A percentile compares a stretch with the other conserved stretches of the same genome.
Conservation (phyloP, 75 land plant species). For the Larix kaempferi region DNA sequence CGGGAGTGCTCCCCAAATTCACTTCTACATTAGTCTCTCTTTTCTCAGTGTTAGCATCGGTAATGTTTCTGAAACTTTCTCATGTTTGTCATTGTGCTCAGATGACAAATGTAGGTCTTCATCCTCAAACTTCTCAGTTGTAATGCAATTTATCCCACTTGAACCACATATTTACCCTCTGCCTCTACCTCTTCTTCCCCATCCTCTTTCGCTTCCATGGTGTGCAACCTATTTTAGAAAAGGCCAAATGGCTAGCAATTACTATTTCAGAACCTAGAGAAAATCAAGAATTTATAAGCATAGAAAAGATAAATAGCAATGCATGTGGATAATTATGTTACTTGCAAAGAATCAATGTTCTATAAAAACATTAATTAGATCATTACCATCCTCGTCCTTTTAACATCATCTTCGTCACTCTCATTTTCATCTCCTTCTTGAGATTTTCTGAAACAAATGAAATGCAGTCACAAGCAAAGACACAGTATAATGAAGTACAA, state of each 20-base stretch:
- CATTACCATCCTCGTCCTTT: constrained; percentile 62
- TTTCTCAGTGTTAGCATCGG: constrained; percentile 15
- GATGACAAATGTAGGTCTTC: constrained; percentile 46
- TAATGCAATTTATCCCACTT: constrained; percentile 24
- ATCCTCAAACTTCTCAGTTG: constrained; percentile 51
- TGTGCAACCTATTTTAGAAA: constrained; percentile 8
- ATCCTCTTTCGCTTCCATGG: constrained; percentile 33
- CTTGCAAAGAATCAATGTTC: not conserved
- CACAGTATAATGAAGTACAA: not conserved
- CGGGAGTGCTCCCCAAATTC: constrained; percentile 11
- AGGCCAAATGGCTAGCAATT: not conserved
- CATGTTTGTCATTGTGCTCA: constrained; percentile 23
- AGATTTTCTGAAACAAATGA: constrained; percentile 41
- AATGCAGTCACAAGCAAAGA: too few relatives aligned
- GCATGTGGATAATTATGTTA: not conserved
- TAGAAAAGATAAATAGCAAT: not conserved
- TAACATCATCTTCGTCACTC: constrained; percentile 72
- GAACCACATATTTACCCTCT: constrained; percentile 28
- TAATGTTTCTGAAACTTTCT: constrained; percentile 12
- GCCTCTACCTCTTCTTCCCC: constrained; percentile 66
- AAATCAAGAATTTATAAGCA: too few relatives aligned
- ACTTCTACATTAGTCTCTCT: constrained; percentile 13
- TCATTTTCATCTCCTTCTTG: constrained; percentile 64
- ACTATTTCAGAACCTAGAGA: not conserved
- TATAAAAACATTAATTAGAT: not conserved